Base-by-base conservation (phyloP, 495 filamentous ascomycete species). In the Penicillium goetzii region DNA sequence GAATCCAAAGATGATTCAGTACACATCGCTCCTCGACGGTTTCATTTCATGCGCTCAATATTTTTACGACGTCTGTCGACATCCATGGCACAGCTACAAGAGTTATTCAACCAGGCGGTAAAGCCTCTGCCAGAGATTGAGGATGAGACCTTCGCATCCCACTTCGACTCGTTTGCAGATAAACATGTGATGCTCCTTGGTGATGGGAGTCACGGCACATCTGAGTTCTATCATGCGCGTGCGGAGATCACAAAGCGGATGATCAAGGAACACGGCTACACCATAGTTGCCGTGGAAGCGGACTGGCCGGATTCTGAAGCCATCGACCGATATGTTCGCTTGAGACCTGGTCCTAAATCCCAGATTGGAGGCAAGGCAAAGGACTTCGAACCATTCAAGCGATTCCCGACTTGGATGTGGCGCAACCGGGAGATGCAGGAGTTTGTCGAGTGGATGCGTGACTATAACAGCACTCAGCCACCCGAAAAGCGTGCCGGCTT, bases 361-460 rank as follows among this genome's bases (percentile, higher is more conserved):
- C 67, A 63, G 12, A 72, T 80, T 12, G 72, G 72, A 21, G 72
- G 73, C 25, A 60, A 54, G 17, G 52, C 67, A 3, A 65, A 69
- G 3, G 72, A 71, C 6, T 60, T 74, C 10, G 77, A 80, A 41
- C 76, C 78, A 11, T 87, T 88, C 66, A 70, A 79, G 54, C 71
- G 83, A 19, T 88, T 87, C 47, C 85, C 85, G 25, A 84, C 82
- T 4, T 88, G 84, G 85, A 87, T 87, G 85, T 88, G 85, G 85
- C 77, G 83, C 12, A 87, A 86, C 58, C 63, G 66, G 26, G 84
- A 87, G 63, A 81, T 84, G 67, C 83, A 85, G 25, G 70, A 77
- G 0, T 80, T 88, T 19, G 78, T 83, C n/a, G 84, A 86, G 63
- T 88, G 85, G 85, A 72, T 86, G 69, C 73, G 82, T 6, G 58